Evolutionary conservation across 805 yeast species (phyloP).

Genomic region (Starmerella cellae): DNA sequence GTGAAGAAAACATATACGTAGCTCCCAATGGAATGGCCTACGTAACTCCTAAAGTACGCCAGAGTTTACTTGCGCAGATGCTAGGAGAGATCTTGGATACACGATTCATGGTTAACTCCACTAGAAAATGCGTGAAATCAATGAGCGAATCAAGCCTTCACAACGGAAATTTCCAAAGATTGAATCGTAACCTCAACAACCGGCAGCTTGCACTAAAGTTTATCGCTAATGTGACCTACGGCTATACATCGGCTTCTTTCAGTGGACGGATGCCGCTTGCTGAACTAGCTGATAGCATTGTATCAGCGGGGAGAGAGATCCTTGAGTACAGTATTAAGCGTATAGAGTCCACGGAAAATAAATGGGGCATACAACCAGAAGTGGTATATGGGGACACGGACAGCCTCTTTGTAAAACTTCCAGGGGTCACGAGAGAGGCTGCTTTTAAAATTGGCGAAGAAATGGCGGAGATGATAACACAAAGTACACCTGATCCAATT

Average conservation of each 20-base stretch:
- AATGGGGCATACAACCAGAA: constrained; percentile 61
- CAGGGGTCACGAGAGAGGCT: constrained; percentile 62
- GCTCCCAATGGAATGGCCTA: constrained; percentile 85
- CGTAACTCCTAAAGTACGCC: constrained; percentile 50
- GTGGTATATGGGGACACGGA: constrained; percentile 97
- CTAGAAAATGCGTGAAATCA: constrained; percentile 27
- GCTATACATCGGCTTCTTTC: constrained; percentile 86
- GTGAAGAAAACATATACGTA: constrained; percentile 39
- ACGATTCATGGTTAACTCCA: constrained; percentile 61
- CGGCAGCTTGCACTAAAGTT: constrained; percentile 78
- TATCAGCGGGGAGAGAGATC: constrained; percentile 78
- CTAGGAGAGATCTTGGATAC: constrained; percentile 68
- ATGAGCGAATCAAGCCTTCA: not conserved
- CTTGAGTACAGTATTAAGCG: constrained; percentile 52
- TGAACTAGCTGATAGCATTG: constrained; percentile 90
- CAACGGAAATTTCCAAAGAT: constrained; percentile 14
- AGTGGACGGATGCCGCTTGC: constrained; percentile 97
- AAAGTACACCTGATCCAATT: constrained; percentile 64
- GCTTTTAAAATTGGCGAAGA: constrained; percentile 66
- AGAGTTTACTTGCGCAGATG: constrained; percentile 71
- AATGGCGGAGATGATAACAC: constrained; percentile 53
- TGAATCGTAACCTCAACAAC: constrained; percentile 46
- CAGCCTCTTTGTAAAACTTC: constrained; percentile 78
- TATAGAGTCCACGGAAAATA: constrained; percentile 41
- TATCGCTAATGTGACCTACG: constrained; percentile 91